A percentile compares a stretch with the other conserved stretches of the same genome.
Conservation (phyloP, 148 eudicot species). For the Nyssa sinensis region DNA sequence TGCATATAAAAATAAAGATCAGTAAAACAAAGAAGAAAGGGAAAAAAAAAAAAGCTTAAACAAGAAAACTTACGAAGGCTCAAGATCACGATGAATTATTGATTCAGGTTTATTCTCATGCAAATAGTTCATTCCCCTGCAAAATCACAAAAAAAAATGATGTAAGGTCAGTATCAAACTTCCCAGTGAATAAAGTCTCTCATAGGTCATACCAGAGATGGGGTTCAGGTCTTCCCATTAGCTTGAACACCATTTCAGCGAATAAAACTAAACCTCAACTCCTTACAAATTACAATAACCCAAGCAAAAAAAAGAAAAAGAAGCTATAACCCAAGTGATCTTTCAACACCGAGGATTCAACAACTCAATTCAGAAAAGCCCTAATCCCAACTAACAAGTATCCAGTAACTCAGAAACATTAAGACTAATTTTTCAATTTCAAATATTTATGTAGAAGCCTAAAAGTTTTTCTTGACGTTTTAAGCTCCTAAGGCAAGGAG, state of each 20-base stretch:
- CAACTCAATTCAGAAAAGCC: constrained; percentile 8
- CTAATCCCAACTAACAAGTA: too few relatives aligned
- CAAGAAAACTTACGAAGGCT: constrained; percentile 84
- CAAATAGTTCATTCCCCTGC: constrained; percentile 95
- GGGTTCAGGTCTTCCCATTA: not conserved
- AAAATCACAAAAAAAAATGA: constrained; percentile 21
- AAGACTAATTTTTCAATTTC: too few relatives aligned
- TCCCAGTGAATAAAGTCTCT: not conserved
- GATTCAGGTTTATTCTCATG: constrained; percentile 90
- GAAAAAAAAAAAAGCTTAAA: constrained; percentile 2
- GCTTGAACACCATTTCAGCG: not conserved
- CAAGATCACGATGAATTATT: constrained; percentile 91
- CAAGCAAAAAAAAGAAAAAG: not conserved
- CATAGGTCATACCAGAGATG: constrained; percentile 1
- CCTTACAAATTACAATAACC: not conserved
- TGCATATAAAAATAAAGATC: too few relatives aligned
- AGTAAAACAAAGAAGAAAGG: not conserved
- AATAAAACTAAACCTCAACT: not conserved
- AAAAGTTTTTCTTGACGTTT: not conserved
- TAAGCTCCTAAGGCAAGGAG: not conserved
- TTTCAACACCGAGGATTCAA: not conserved
- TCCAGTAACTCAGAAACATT: too few relatives aligned
- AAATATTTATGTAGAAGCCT: too few relatives aligned
- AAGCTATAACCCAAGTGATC: not conserved
- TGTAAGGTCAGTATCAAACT: not conserved